Evolutionary conservation across 106 monocot species (phyloP).

Genomic region (Dendrobium huoshanense): DNA sequence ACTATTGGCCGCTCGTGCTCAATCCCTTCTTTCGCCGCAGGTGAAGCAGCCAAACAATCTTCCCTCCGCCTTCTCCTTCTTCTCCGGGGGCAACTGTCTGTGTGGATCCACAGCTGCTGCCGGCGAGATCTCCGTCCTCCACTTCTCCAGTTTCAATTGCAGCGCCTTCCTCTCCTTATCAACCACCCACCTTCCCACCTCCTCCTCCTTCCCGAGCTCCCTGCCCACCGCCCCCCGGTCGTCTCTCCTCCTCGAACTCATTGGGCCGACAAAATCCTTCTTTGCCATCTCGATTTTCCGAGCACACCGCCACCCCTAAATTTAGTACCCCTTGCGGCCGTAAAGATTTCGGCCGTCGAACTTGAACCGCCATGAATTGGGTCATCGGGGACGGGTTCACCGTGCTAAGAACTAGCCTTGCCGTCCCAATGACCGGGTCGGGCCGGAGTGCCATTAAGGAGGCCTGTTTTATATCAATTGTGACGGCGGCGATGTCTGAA

Average conservation of each 20-base stretch:
- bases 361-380: neutral
- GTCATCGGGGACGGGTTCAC: neutral
- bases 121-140: neutral
- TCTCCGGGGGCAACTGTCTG: neutral
- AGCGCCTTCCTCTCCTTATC: neutral
- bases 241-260: neutral
- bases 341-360: neutral
- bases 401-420: slow-evolving; percentile 23
- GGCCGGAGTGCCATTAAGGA: slow-evolving; percentile 16
- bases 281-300: neutral
- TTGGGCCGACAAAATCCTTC: neutral
- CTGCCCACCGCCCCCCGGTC: neutral
- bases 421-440: slow-evolving; percentile 33
- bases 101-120: neutral
- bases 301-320: neutral
- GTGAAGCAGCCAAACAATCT: neutral
- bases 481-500: slow-evolving; percentile 14
- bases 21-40: neutral
- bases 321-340: neutral
- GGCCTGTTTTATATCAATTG: slow-evolving; percentile 10
- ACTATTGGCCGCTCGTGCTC: neutral
- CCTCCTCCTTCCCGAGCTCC: neutral
- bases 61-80: neutral
- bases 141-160: neutral
- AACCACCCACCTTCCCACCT: neutral